Conservation (phyloP, 2,329 filamentous ascomycete genomes). For the Xylaria sp. region DNA sequence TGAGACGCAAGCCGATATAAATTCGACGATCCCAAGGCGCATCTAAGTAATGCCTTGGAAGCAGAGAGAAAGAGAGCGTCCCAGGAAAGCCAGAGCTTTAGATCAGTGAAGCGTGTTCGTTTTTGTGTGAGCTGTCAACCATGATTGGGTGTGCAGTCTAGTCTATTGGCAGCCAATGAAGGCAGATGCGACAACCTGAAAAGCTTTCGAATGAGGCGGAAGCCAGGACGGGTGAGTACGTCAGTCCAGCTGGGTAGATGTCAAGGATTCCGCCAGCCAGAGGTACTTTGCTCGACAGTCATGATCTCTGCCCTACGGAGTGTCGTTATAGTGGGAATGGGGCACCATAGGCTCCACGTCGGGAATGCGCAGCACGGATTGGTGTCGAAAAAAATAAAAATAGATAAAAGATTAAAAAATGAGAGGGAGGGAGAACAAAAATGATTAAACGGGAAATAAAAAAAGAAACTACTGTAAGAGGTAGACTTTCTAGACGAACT, state of each 20-base stretch:
- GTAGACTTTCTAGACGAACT: conserved; percentile 32
- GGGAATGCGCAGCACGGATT: conserved; percentile 40
- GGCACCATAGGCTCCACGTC: conserved; percentile 41
- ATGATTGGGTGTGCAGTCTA: conserved; percentile 49
- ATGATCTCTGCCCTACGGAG: conserved; percentile 40
- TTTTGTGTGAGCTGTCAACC: conserved; percentile 44
- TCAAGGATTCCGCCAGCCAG: conserved; percentile 41
- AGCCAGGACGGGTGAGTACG: conserved; percentile 40
- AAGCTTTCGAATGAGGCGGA: conserved; percentile 36
- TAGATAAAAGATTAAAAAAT: conserved; percentile 25
- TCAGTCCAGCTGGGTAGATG: conserved; percentile 43
- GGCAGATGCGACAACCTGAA: conserved; percentile 33
- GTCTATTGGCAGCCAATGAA: conserved; percentile 46
- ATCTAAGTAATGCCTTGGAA: conserved; percentile 33
- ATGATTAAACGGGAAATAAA: too few species aligned
- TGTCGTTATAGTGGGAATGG: conserved; percentile 38
- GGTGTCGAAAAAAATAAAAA: conserved; percentile 34
- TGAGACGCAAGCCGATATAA: conserved; percentile 21
- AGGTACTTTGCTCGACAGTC: conserved; percentile 42
- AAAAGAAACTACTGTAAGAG: conserved; percentile 26
- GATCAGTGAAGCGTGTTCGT: conserved; percentile 46
- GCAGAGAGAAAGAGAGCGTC: conserved; percentile 36
- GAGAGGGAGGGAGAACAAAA: too few species aligned
- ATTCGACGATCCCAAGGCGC: conserved; percentile 26
- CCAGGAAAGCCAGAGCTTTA: conserved; percentile 36